phyloP scores from a whole-genome alignment of 2,329 filamentous ascomycete genomes.

The Hymenoscyphus fructigenus region DNA sequence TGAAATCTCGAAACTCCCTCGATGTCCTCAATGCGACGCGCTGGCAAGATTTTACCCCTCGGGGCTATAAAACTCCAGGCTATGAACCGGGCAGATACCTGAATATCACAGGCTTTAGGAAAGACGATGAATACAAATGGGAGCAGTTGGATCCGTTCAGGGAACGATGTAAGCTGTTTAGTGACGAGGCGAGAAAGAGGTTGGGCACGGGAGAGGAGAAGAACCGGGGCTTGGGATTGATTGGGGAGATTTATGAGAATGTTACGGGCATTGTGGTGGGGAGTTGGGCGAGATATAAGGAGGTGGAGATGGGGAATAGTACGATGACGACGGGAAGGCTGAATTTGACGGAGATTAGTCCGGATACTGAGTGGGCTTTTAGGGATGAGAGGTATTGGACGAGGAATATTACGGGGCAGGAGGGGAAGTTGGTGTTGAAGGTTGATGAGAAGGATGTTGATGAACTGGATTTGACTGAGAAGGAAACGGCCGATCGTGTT shows the following conservation, averaged over 20 bases:
- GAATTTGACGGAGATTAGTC: slow-evolving; percentile 65
- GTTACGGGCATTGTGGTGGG: slow-evolving; percentile 37
- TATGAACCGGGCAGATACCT: slow-evolving; percentile 46
- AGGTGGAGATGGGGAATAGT: slow-evolving; percentile 22
- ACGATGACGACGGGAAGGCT: slow-evolving; percentile 42
- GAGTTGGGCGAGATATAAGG: slow-evolving; percentile 33
- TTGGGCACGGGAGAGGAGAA: slow-evolving; percentile 15
- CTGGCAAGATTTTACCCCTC: slow-evolving; percentile 61
- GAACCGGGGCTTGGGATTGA: slow-evolving; percentile 13
- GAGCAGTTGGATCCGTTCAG: slow-evolving; percentile 66
- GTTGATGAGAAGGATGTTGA: slow-evolving; percentile 50
- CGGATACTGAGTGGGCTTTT: slow-evolving; percentile 63
- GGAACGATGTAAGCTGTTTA: slow-evolving; percentile 62
- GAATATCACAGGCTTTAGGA: slow-evolving; percentile 75
- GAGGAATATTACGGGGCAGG: slow-evolving; percentile 74
- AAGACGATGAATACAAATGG: slow-evolving; percentile 77
- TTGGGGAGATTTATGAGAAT: slow-evolving; percentile 35
- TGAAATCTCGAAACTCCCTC: slow-evolving; percentile 52
- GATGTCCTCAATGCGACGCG: slow-evolving; percentile 53
- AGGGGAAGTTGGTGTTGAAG: slow-evolving; percentile 68
- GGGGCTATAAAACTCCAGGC: slow-evolving; percentile 27
- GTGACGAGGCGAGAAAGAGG: slow-evolving; percentile 48
- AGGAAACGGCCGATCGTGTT: neutral
- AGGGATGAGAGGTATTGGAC: slow-evolving; percentile 59
- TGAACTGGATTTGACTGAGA: slow-evolving; percentile 12